Base-by-base conservation (phyloP, 2,329 filamentous ascomycete genomes). In the Aureobasidium zeae region DNA sequence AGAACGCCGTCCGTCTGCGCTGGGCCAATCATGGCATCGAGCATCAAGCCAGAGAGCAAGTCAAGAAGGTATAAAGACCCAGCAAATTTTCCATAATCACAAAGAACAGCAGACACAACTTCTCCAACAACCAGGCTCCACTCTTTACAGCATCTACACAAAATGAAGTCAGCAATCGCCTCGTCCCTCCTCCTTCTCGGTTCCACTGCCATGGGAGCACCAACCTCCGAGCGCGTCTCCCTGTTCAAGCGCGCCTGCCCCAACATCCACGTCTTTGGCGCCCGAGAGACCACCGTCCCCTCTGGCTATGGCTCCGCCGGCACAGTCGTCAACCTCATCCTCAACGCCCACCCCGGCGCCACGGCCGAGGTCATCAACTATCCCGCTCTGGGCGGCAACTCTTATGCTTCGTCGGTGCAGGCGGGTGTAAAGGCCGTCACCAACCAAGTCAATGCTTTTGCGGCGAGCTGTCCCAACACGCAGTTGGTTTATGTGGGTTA, bases 401-500 rank as follows among this genome's bases (percentile, higher is more conserved):
- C 22, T 29, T 83, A 83, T 51, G 74, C 69, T 2, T 70, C 69
- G 51, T 81, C 77, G 6, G 76, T 73, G 0, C 56, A 63, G 3
- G 68, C 74, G 45, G 79, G 79, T 28, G 77, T 74, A 4, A 55
- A 63, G 6, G 76, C 77, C 9, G 77, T 79, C 3, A 71, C 74
- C 2, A 70, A 62, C 26, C 75, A 73, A 6, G 76, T 82, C 2
- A 82, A 75, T 34, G 59, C 62, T 20, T 77, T 74, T 55, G 71
- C 79, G 54, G 57, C 65, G 20, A 63, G 66, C 53, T 81, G 76
- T 53, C 76, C 77, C 8, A 61, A 58, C 53, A 73, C 74, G 5
- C 62, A 77, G 54, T 63, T 81, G 24, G 73, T 80, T 5, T 60
- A 80, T 22, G 72, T 80, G 26, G 77, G 77, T 25, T 81, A 81